Evolutionary conservation across 176 grass and related monocot species (phyloP), one percentile per base, ranked within the genome.

Genomic region (Cocos nucifera): DNA sequence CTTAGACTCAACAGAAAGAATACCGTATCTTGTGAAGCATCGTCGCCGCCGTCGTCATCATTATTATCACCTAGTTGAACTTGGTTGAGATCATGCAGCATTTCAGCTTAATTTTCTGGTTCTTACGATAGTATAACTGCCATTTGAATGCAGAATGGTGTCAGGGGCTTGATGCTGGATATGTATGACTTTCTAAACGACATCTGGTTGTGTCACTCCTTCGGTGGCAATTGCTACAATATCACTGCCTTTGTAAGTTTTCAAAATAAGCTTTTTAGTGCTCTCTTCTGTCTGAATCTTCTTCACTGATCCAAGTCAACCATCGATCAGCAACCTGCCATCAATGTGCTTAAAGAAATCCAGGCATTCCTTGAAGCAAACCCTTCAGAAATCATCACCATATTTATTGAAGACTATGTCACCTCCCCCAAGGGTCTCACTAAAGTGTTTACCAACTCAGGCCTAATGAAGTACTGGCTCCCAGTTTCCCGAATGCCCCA

Each of bases 161-260:
- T 97, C 23, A 69, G 93, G 57, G 92, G 93, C 0, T 78, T 91
- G 72, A 97, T 97, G 93, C 87, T 97, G 75, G 87, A 97, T 59
- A 97, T 91, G 93, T 97, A 97, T 66, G 87, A 91, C 82, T 97
- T 83, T 73, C 62, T 66, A 1, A 49, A 88, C 61, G 81, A 80
- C 76, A 51, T 97, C 59, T 97, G 87, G 87, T 69, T 97, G 53
- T 97, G 92, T 69, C 92, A 97, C 75, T 91, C 92, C 51, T 88
- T 74, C 62, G 81, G 78, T 53, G 92, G 92, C 69, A 74, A 69
- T 18, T 91, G 92, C 64, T 83, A 65, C n/a, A 91, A 91, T 78
- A 80, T 90, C 78, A 97, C 92, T 20, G 87, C 92, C 2, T 97
- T 97, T 49, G 92, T 97, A 82, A 90, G 78, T 55, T 3, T 20